phyloP scores from a whole-genome alignment of 2,329 filamentous ascomycete species.

The Alternaria arborescens region DNA sequence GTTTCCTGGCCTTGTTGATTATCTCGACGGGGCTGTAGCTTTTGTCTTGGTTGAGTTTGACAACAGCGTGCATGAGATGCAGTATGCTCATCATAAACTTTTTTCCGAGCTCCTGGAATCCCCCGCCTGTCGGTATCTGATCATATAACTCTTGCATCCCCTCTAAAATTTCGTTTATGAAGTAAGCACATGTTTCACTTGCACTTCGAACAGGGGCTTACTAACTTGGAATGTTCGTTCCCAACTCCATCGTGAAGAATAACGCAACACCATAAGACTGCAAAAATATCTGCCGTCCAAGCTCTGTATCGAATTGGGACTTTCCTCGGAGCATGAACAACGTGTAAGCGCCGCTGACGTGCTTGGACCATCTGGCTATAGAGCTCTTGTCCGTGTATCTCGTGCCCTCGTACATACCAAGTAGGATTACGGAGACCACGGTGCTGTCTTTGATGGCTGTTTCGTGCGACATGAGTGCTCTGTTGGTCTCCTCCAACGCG shows the following conservation, averaged over 20 bases:
- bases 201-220: background rate
- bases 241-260: constrained; percentile 32
- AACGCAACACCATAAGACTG: constrained; percentile 41
- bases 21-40: constrained; percentile 24
- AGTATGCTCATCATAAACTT: constrained; percentile 32
- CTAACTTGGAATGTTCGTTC: constrained; percentile 8
- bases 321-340: constrained; percentile 45
- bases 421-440: constrained; percentile 41
- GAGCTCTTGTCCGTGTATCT: constrained; percentile 38
- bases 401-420: constrained; percentile 48
- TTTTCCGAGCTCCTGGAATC: constrained; percentile 19
- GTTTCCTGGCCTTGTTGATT: constrained; percentile 22
- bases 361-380: constrained; percentile 42
- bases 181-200: background rate
- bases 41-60: constrained; percentile 31
- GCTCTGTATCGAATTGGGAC: constrained; percentile 30
- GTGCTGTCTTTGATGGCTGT: constrained; percentile 37
- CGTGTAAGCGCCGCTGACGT: constrained; percentile 45
- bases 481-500: constrained; percentile 37
- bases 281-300: constrained; percentile 38
- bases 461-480: constrained; percentile 26
- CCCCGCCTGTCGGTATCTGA: background rate
- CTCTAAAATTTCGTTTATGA: constrained; percentile 17
- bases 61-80: constrained; percentile 30
- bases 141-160: constrained; percentile 36